Conservation (phyloP, 805 yeast species). For the Ogataea pignaliae region DNA sequence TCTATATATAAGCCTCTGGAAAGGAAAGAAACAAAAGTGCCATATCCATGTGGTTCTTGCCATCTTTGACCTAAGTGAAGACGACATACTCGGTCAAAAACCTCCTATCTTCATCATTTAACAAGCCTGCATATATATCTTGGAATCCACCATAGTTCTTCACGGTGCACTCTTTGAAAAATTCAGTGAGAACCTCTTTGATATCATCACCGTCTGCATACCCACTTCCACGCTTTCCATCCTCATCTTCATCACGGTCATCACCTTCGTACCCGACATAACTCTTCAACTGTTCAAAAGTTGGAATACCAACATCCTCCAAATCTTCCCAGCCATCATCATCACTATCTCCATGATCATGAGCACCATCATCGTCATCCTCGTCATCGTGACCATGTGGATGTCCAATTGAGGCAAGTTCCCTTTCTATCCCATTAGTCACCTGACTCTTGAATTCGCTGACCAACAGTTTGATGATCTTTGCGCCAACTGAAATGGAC, state of each 20-base stretch:
- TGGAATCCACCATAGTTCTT: conserved; percentile 49
- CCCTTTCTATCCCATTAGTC: conserved; percentile 36
- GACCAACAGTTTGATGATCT: conserved; percentile 66
- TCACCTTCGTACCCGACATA: conserved; percentile 35
- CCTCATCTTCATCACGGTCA: conserved; percentile 31
- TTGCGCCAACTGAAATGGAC: conserved; percentile 61
- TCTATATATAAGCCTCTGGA: no score
- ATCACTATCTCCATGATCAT: conserved; percentile 37
- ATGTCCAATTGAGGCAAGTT: conserved; percentile 24
- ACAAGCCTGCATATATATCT: conserved; percentile 38
- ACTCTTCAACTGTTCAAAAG: conserved; percentile 56
- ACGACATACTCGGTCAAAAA: conserved; percentile 41
- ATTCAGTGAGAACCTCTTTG: conserved; percentile 39
- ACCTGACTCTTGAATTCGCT: conserved; percentile 66
- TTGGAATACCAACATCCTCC: conserved; percentile 60
- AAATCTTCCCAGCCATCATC: conserved; percentile 75
- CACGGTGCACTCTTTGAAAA: conserved; percentile 53
- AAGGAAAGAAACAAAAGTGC: no score
- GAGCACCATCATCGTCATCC: conserved; percentile 21
- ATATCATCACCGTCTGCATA: conserved; percentile 28
- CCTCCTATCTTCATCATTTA: conserved; percentile 51
- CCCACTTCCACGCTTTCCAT: conserved; percentile 23
- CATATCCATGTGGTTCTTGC: background rate
- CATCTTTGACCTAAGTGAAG: conserved; percentile 18
- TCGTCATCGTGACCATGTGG: conserved; percentile 2